Evolutionary conservation across 768 basidiomycete species (phyloP), one percentile per base, ranked within the genome.

Genomic region (Mycena rosella): DNA sequence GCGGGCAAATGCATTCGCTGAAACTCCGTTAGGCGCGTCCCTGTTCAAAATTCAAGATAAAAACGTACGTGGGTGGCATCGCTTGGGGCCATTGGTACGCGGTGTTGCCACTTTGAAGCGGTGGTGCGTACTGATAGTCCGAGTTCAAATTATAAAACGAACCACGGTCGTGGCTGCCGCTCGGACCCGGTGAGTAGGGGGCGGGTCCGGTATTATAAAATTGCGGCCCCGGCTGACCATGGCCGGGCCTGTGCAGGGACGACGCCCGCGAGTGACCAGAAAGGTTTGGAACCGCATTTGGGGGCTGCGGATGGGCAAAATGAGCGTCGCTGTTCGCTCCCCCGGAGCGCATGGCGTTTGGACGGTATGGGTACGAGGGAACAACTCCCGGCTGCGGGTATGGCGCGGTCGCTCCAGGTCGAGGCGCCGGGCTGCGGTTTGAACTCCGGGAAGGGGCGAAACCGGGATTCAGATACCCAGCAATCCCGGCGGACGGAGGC

Each of bases 401-500:
- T 13, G 32, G 26, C 5, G 51, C 7, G 10, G 14, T 49, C 6
- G 49, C 29, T 2, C 49, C 49, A 3, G 38, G 38, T 17, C 27
- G 24, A 22, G n/a, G 8, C n/a, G 44, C 44, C 13, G 15, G 11
- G 27, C 10, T 17, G 49, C 29, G 29, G 49, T 26, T 10, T 2
- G 49, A 2, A 3, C 49, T 29, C 7, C 51, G 20, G 32, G 51
- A 9, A 32, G 51, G 32, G 1, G 29, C 18, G 18, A 20, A 22
- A 3, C 29, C 26, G 17, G 49, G 2, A 17, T 5, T 7, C 29
- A 29, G 18, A 22, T n/a, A 65, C 3, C 18, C 26, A 29, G 17
- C 17, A 1, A 60, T 38, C 5, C 64, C 64, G 5, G 64, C 64
- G 10, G 64, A 66, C 1, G 64, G 64, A 4, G 64, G 57, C 3